Percentiles rank a stretch among this genome's conserved stretches.
phyloP scores from a whole-genome alignment of 805 yeast species.

The Sugiyamaella lignohabitans region DNA sequence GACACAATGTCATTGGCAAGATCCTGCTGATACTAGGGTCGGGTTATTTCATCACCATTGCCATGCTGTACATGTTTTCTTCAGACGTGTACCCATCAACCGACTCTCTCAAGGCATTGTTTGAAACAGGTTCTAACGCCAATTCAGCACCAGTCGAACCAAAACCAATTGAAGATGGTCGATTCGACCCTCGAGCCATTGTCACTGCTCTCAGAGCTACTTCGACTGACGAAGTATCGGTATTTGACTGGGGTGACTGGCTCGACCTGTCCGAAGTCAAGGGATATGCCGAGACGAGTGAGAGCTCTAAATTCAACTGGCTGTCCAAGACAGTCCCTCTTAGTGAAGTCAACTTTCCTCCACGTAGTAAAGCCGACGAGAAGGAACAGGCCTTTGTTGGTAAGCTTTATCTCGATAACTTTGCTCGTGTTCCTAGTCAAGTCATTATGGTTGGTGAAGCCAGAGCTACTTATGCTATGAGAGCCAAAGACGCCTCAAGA shows the following conservation, averaged over 20 bases:
- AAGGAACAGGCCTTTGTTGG: conserved; percentile 15
- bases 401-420: conserved; percentile 15
- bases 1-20: conserved; percentile 17
- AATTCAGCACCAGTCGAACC: background rate
- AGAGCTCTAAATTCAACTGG: conserved; percentile 5
- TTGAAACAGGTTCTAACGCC: background rate
- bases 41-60: conserved; percentile 13
- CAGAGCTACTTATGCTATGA: conserved; percentile 8
- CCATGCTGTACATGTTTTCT: conserved; percentile 15
- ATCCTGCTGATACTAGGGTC: conserved; percentile 13
- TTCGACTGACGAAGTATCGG: conserved; percentile 1
- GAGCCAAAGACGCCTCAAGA: conserved; percentile 2
- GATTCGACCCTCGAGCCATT: background rate
- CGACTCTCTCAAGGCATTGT: conserved; percentile 4
- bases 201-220: background rate
- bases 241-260: conserved; percentile 29
- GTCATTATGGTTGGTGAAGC: conserved; percentile 19
- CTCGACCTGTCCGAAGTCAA: conserved; percentile 21
- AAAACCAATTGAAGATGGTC: conserved; percentile 1
- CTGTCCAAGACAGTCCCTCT: conserved; percentile 9
- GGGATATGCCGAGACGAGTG: conserved; percentile 1
- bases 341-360: conserved; percentile 14
- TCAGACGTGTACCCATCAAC: conserved; percentile 8
- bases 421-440: conserved; percentile 14
- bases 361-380: conserved; percentile 11